Evolutionary conservation across 2,329 filamentous ascomycete species (phyloP).

Genomic region (Blastomyces emzantsi): DNA sequence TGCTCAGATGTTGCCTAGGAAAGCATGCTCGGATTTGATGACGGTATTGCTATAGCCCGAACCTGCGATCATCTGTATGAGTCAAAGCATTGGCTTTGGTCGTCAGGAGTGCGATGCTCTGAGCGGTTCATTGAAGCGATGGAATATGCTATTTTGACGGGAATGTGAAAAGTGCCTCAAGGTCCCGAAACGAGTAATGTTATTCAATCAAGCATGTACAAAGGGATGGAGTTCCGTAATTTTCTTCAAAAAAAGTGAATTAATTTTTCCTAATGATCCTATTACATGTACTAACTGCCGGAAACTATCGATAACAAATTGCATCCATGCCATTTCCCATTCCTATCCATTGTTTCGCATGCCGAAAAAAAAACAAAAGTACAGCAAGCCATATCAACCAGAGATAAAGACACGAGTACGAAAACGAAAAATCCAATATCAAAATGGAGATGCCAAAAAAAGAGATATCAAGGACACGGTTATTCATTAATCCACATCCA

Average conservation of each 20-base stretch:
- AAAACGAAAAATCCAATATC: background rate
- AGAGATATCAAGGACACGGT: background rate
- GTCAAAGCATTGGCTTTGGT: too few species aligned
- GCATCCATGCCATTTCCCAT: background rate
- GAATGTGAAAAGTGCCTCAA: too few species aligned
- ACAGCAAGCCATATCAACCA: background rate
- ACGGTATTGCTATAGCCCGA: too few species aligned
- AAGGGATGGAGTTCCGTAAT: too few species aligned
- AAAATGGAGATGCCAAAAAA: background rate
- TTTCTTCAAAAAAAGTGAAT: background rate
- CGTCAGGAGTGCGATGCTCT: too few species aligned
- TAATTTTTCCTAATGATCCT: background rate
- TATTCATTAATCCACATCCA: slow-evolving; percentile 46
- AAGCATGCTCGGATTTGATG: too few species aligned
- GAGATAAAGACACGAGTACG: background rate
- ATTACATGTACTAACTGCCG: background rate
- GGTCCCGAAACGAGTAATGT: background rate
- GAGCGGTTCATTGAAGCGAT: too few species aligned
- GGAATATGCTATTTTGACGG: too few species aligned
- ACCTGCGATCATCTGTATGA: too few species aligned
- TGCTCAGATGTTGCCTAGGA: too few species aligned
- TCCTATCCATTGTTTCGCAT: slow-evolving; percentile 1
- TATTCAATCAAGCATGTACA: background rate
- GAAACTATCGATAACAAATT: background rate
- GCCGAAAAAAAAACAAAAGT: background rate